A percentile compares a stretch with the other conserved stretches of the same genome.
phyloP scores from a whole-genome alignment of 441 rosid species.

The Omphalea diandra region DNA sequence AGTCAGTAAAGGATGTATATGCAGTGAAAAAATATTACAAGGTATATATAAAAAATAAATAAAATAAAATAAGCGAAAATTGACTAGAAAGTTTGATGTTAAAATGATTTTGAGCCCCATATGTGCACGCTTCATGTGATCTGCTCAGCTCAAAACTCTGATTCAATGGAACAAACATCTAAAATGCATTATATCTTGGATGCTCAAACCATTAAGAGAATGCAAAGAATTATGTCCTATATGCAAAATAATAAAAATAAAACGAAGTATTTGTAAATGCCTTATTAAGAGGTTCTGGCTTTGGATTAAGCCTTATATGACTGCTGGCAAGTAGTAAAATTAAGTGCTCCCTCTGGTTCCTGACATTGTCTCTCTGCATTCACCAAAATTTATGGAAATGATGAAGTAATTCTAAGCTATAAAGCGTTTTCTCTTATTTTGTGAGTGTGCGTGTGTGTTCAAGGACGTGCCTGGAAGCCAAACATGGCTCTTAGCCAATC shows the following conservation, averaged over 20 bases:
- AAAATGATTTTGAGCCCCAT: neutral
- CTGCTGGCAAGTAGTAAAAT: conserved; percentile 83
- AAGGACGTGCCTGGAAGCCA: conserved; percentile 86
- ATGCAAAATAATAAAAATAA: conserved; percentile 1
- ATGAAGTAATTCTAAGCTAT: conserved; percentile 6
- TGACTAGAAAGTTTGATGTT: neutral
- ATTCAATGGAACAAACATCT: neutral
- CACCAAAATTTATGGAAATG: conserved; percentile 26
- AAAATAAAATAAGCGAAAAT: neutral
- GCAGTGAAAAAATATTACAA: neutral
- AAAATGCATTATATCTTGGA: neutral
- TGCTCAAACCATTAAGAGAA: neutral
- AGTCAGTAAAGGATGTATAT: neutral
- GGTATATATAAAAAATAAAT: neutral
- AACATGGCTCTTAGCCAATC: conserved; percentile 99
- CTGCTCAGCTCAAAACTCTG: neutral
- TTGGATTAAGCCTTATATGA: conserved; percentile 84
- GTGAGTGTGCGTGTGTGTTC: conserved; percentile 5
- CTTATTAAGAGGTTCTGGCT: conserved; percentile 93
- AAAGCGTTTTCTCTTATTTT: neutral
- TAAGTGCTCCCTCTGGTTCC: conserved; percentile 98
- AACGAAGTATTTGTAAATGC: conserved; percentile 36
- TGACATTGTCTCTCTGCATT: conserved; percentile 84
- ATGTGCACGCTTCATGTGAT: neutral
- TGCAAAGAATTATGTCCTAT: neutral